A percentile compares a stretch with the other conserved stretches of the same genome.
Evolutionary conservation across 2,329 filamentous ascomycete genomes (phyloP).

Genomic region (Dactylellina parvicollis): DNA sequence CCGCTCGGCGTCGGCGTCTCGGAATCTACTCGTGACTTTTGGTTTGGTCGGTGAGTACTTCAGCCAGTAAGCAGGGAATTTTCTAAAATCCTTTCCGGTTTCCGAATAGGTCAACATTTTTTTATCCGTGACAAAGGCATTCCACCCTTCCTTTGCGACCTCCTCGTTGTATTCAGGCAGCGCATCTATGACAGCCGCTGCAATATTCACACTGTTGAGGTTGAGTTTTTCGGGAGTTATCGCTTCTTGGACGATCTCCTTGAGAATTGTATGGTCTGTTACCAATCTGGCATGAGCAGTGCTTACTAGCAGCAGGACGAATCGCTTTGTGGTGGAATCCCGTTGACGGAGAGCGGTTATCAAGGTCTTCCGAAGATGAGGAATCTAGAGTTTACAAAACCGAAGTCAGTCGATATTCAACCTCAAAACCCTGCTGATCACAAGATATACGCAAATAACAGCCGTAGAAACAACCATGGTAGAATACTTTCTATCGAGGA

Average conservation of each 20-base stretch:
- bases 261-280: constrained; percentile 18
- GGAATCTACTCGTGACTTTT: not conserved
- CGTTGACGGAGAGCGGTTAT: constrained; percentile 1
- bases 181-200: constrained; percentile 22
- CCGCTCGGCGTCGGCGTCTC: not conserved
- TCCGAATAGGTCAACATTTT: not conserved
- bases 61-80: not conserved
- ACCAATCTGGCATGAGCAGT: constrained; percentile 22
- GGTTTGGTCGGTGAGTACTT: no score
- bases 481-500: no score
- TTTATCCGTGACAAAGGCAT: constrained; percentile 20
- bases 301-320: constrained; percentile 21
- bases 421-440: no score
- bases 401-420: no score
- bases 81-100: not conserved
- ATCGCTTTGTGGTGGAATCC: not conserved
- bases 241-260: constrained; percentile 20
- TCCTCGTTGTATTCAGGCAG: not conserved
- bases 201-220: constrained; percentile 2
- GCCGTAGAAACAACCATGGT: no score
- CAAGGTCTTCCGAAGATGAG: constrained; percentile 5
- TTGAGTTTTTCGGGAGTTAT: not conserved
- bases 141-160: constrained; percentile 20
- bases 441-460: no score
- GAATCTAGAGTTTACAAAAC: no score